Evolutionary conservation across 352 stramenopile genomes (phyloP), one percentile per base, ranked within the genome.

Genomic region (Plasmopara viticola): DNA sequence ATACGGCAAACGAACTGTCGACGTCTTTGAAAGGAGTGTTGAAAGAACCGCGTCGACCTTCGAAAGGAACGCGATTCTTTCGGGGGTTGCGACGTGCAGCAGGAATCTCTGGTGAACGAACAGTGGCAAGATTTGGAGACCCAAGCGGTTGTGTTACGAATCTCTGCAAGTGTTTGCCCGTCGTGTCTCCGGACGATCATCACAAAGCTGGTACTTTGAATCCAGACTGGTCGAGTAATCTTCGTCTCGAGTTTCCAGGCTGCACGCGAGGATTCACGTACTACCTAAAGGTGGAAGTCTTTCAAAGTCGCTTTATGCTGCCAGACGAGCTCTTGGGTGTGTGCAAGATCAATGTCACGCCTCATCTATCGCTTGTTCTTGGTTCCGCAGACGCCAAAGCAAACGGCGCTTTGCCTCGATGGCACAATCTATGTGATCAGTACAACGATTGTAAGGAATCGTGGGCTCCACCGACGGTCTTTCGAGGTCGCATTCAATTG

Each of bases 361-460:
- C 82, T n/a, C 78, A 92, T 51, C 46, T 92, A 12, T 86, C 78
- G 33, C 62, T 92, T 33, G 76, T 86, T 39, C 84, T 84, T 46
- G 82, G 72, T 13, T 93, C 82, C 31, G 82, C 82, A 4, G 82
- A 93, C 31, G 82, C 82, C 6, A 89, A 89, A 35, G 82, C 82
- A 2, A 93, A 89, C 29, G 82, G 82, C 6, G 82, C 82, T 17
- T 59, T 93, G 14, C 74, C 77, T 46, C 71, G 82, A 17, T 93
- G 82, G 82, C 78, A 91, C 44, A 93, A 93, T 51, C 53, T 92
- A n/a, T 90, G 82, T 50, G 82, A 92, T 37, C 80, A 90, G 58
- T 92, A 92, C 58, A 87, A 92, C 46, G 82, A 92, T 53, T 92
- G 82, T 53, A 83, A 84, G 28, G 82, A 90, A 48, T 92, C 78